Evolutionary conservation across 2,329 filamentous ascomycete genomes (phyloP), one percentile per base, ranked within the genome.

Genomic region (Aspergillus fijiensis): DNA sequence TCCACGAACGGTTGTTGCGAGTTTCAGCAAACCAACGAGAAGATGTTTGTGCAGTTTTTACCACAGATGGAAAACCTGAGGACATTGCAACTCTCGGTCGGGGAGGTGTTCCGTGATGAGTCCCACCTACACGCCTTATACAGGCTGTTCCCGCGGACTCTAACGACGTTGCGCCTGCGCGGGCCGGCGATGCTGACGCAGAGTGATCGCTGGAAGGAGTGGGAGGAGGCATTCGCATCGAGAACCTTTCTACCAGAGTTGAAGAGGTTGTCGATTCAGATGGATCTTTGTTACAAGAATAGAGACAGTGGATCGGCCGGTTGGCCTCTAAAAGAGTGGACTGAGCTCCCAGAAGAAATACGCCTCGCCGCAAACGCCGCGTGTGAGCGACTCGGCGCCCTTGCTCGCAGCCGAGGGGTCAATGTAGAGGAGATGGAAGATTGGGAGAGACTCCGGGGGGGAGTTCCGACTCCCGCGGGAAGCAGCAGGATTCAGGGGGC

Each of bases 301-400:
- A 35, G 33, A 35, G 33, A 35, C 10, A 29, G 33, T 52, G 58
- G 11, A 64, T 12, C 64, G 7, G 19, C 27, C 1, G 55, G 59
- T 0, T 71, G 65, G 39, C 57, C 71, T 4, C 67, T 67, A 2
- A 60, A 67, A 1, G 14, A 51, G 66, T 39, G 55, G 51, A 9
- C 51, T 72, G 9, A 66, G 63, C 5, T 68, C 69, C n/a, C 64
- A 67, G 5, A 57, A 71, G 2, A 69, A 71, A 59, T 49, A 70
- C 55, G 67, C 39, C 33, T 39, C 16, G 55, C 64, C n/a, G 67
- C 66, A 4, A 58, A 60, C 9, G 48, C 48, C 23, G 64, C 65
- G 1, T 70, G 67, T 49, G 56, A 67, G n/a, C 48, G 48, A 47
- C 57, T 72, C 4, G 68, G 62, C 50, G 42, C 55, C 6, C 60